Base-by-base conservation (phyloP, 306 rosid species). In the Vicia villosa region DNA sequence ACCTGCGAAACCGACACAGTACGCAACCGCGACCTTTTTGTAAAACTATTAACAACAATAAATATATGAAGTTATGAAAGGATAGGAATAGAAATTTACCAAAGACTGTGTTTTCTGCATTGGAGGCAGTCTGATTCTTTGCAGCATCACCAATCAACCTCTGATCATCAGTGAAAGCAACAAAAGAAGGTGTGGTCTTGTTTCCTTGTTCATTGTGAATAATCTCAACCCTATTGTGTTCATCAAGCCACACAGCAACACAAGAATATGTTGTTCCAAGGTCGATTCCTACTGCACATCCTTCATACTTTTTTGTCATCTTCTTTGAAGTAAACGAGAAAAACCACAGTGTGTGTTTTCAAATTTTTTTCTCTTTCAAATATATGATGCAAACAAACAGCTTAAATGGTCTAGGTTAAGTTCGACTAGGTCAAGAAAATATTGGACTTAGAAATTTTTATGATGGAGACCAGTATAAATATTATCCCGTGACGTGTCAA, bases 151-250 rank as follows among this genome's bases (percentile, higher is more conserved):
- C 76, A 13, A 59, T 20, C 60, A 71, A 14, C 43, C 76, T 59
- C 20, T 60, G 24, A 2, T 7, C 0, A 0, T 61, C 63, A 0
- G 62, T 72, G 41, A 72, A 72, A 50, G 70, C 63, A 20, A 72
- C 70, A 47, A 5, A 36, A 34, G 69, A 72, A 36, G 77, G 70
- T 0, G 77, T 61, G 0, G 42, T 72, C 5, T 5, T 72, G 28
- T 72, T 72, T 4, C 77, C 77, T 72, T 61, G 69, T 1, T 73
- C 71, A 5, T 73, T 73, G 46, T 73, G 64, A 4, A 73, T 63
- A 2, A 73, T 73, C 12, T 73, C 77, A 0, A 2, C 64, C 63
- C 77, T 8, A 1, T 2, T 1, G 0, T 73, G n/a, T 3, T 22
- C 7, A 0, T 51, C 71, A n/a, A 1, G 45, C 77, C 77, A 63